Evolutionary conservation across 129 eudicot species (phyloP).

Genomic region (Ambrosia trifida): DNA sequence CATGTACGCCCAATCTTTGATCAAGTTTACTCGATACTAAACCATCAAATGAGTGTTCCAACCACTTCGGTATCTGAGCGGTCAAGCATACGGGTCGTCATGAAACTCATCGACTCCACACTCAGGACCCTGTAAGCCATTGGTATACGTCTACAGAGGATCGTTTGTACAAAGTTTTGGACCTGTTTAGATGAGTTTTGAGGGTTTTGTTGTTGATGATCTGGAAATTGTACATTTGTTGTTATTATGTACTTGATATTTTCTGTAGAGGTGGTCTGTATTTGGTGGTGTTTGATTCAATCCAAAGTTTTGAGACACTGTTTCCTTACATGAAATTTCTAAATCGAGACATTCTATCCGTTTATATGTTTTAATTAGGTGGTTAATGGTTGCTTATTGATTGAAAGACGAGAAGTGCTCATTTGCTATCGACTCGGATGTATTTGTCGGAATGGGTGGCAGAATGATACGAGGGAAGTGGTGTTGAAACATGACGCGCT

Average conservation of each 20-base stretch:
- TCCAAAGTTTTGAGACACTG: constrained; percentile 29
- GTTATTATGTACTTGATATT: constrained; percentile 6
- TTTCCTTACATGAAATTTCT: not conserved
- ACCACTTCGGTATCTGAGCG: constrained; percentile 57
- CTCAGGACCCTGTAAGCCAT: constrained; percentile 63
- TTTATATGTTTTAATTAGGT: no score
- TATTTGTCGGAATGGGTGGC: no score
- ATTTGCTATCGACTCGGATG: no score
- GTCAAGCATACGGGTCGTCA: constrained; percentile 62
- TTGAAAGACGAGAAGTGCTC: no score
- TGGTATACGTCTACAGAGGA: constrained; percentile 30
- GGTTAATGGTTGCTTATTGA: no score
- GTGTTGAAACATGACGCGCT: no score
- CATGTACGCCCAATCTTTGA: constrained; percentile 93
- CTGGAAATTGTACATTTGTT: constrained; percentile 38
- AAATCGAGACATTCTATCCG: no score
- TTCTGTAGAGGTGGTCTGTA: constrained; percentile 32
- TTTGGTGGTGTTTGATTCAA: constrained; percentile 31
- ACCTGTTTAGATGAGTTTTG: constrained; percentile 8
- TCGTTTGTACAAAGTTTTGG: constrained; percentile 49
- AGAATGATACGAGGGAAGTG: no score
- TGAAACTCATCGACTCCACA: constrained; percentile 86
- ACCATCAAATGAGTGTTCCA: constrained; percentile 67
- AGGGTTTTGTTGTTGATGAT: constrained; percentile 20
- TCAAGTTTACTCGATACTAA: constrained; percentile 85